A percentile compares a stretch with the other conserved stretches of the same genome.
phyloP scores from a whole-genome alignment of 2,329 filamentous ascomycete genomes.

The Curvularia lunata region DNA sequence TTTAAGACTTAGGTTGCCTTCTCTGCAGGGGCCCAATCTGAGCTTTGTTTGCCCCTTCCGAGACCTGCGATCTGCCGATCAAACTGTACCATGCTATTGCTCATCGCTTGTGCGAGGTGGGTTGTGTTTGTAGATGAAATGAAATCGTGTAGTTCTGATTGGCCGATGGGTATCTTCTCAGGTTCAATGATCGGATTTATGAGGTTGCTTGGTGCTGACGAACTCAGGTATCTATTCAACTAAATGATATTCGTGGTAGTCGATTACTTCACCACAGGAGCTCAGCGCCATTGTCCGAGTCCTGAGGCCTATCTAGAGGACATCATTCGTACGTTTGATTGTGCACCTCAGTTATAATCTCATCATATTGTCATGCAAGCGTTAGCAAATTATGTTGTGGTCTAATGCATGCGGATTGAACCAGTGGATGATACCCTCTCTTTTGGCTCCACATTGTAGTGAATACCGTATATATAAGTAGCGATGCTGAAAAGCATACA shows the following conservation, averaged over 20 bases:
- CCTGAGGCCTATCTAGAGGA: neutral
- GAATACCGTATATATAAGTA: neutral
- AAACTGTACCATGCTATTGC: neutral
- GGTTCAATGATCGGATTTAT: neutral
- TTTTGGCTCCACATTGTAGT: neutral
- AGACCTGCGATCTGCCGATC: neutral
- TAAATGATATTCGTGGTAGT: neutral
- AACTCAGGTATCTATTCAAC: neutral
- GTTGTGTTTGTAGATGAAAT: no score
- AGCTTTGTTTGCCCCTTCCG: neutral
- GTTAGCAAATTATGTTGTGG: neutral
- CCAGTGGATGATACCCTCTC: neutral
- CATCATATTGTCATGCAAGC: neutral
- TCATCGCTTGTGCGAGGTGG: neutral
- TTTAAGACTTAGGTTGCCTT: neutral
- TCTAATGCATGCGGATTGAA: neutral
- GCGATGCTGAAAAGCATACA: no score
- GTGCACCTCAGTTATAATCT: neutral
- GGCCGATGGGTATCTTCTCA: neutral
- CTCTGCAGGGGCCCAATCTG: neutral
- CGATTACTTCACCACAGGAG: neutral
- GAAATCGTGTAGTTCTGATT: neutral
- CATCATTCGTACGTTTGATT: neutral
- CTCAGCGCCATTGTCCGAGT: neutral
- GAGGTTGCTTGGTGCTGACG: neutral